These are phyloP conservation scores for Cerioporus squamosus DNA, from an alignment of 1,284 basidiomycete species.

Conservation along the genomic window DNA sequence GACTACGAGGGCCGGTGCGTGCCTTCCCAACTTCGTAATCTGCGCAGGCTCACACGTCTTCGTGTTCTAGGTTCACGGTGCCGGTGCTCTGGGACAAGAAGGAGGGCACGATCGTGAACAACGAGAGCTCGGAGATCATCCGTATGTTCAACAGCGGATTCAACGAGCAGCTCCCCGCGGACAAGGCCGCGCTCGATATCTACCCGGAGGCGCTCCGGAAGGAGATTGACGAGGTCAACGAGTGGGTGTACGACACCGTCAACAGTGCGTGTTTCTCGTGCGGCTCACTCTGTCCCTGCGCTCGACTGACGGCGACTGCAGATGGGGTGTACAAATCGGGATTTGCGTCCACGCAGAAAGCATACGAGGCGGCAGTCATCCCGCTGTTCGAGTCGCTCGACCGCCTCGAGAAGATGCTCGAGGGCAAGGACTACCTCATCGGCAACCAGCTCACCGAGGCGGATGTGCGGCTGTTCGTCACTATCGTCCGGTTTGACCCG, in stretches of 20 bases:
- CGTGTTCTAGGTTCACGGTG: slow-evolving; percentile 67
- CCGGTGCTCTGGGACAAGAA: slow-evolving; percentile 97
- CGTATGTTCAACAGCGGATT: slow-evolving; percentile 90
- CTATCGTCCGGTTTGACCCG: slow-evolving; percentile 83
- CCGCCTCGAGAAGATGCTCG: slow-evolving; percentile 77
- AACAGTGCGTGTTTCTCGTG: slow-evolving; percentile 62
- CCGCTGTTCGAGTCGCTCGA: slow-evolving; percentile 81
- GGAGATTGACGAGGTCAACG: slow-evolving; percentile 89
- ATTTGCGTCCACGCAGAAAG: slow-evolving; percentile 82
- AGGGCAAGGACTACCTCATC: slow-evolving; percentile 82
- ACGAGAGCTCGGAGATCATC: slow-evolving; percentile 94
- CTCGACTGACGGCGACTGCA: slow-evolving; percentile 31
- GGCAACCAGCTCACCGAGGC: slow-evolving; percentile 88
- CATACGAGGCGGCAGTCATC: slow-evolving; percentile 80
- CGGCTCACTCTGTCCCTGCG: neutral
- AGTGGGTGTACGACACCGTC: slow-evolving; percentile 83
- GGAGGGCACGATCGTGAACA: slow-evolving; percentile 89
- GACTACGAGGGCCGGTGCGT: slow-evolving; percentile 67
- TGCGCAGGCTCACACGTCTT: slow-evolving; percentile 55
- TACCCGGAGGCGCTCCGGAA: slow-evolving; percentile 25
- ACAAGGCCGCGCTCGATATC: slow-evolving; percentile 52
- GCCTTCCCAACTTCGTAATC: slow-evolving; percentile 54
- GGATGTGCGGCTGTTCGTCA: slow-evolving; percentile 90
- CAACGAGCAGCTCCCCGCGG: slow-evolving; percentile 70
- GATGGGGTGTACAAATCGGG: slow-evolving; percentile 90